phyloP scores from a whole-genome alignment of 805 yeast genomes.

The Tetrapisispora iriomotensis region DNA sequence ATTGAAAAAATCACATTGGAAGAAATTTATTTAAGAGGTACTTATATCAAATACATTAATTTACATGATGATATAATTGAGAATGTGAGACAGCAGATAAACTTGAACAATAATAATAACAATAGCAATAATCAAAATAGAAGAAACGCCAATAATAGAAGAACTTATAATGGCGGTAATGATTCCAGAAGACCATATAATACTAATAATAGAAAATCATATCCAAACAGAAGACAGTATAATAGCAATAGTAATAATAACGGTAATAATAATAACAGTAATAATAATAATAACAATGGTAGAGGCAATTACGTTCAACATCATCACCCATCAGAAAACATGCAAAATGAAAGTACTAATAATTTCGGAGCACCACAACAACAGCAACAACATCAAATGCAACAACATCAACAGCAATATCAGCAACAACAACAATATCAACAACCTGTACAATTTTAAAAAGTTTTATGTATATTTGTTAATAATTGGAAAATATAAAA shows the following conservation, averaged over 20 bases:
- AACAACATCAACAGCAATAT: conserved; percentile 1
- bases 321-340: conserved; percentile 8
- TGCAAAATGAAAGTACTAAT: conserved; percentile 1
- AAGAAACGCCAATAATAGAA: conserved; percentile 8
- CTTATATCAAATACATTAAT: conserved; percentile 68
- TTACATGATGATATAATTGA: conserved; percentile 71
- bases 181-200: conserved; percentile 28
- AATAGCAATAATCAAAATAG: conserved; percentile 26
- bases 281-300: conserved; percentile 12
- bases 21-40: conserved; percentile 78
- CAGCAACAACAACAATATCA: background rate
- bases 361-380: conserved; percentile 1
- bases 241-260: conserved; percentile 20
- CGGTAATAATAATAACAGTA: conserved; percentile 9
- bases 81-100: conserved; percentile 58
- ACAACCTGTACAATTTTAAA: conserved; percentile 4
- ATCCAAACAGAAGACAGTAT: conserved; percentile 4
- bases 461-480: background rate
- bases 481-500: background rate
- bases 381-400: conserved; percentile 4
- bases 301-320: conserved; percentile 28
- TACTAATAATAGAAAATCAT: conserved; percentile 17
- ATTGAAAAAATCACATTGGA: conserved; percentile 51
- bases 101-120: conserved; percentile 36
- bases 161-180: conserved; percentile 9